These are phyloP conservation scores for Hirsutella thompsonii DNA, from an alignment of 2,329 filamentous ascomycete genomes.

Conservation along the genomic window DNA sequence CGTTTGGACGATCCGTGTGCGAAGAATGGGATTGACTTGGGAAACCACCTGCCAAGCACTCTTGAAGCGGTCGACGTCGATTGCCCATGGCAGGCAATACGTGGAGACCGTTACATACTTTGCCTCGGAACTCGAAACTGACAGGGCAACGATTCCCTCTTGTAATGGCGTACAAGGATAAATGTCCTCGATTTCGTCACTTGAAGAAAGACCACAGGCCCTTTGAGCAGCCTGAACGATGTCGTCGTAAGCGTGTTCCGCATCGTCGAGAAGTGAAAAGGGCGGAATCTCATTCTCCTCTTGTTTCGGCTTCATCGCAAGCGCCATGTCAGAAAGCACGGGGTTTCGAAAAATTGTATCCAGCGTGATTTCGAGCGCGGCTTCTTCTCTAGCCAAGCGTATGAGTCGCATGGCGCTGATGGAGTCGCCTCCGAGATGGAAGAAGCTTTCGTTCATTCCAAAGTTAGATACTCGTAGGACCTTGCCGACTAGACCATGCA, in stretches of 20 bases:
- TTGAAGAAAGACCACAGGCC: not conserved
- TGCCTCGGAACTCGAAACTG: conserved; percentile 8
- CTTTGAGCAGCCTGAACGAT: not conserved
- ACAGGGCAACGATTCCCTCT: conserved; percentile 20
- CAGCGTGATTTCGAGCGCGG: conserved; percentile 2
- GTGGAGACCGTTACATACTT: conserved; percentile 9
- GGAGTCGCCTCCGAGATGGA: conserved; percentile 29
- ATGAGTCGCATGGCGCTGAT: conserved; percentile 29
- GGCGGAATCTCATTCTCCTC: not conserved
- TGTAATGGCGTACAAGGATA: conserved; percentile 24
- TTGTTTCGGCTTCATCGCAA: not conserved
- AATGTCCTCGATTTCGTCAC: conserved; percentile 14
- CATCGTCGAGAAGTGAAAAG: conserved; percentile 2
- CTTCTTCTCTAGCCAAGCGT: conserved; percentile 16
- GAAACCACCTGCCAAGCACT: not conserved
- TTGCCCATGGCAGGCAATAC: conserved; percentile 4
- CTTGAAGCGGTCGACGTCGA: conserved; percentile 4
- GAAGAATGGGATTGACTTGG: not conserved
- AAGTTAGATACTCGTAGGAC: conserved; percentile 8
- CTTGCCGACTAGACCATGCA: not conserved
- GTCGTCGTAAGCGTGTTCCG: not conserved
- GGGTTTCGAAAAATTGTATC: conserved; percentile 4
- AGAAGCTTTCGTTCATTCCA: conserved; percentile 21
- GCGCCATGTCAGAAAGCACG: conserved; percentile 2
- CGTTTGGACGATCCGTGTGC: conserved; percentile 1